Percentiles rank a stretch among this genome's conserved stretches.
These are phyloP conservation scores for Termitomyces sp. DNA, from an alignment of 1,284 basidiomycete species.

Conservation along the genomic window DNA sequence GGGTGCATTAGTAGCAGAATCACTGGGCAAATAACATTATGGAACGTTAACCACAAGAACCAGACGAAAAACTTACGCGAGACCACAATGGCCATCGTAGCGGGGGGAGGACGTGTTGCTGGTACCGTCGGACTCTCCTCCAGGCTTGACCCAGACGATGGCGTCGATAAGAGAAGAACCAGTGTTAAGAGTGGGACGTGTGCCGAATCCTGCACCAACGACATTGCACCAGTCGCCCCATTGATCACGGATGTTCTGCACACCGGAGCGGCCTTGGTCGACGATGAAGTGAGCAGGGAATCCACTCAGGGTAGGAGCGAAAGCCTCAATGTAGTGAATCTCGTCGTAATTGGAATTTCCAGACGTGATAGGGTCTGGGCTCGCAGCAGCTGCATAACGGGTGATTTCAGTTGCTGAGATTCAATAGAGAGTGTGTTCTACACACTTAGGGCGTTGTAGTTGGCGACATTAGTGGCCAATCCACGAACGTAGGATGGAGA, in stretches of 20 bases:
- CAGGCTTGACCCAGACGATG: constrained; percentile 67
- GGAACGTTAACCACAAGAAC: background rate
- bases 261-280: constrained; percentile 59
- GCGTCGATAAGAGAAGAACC: constrained; percentile 51
- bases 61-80: constrained; percentile 31
- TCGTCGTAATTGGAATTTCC: constrained; percentile 60
- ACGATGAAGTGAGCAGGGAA: constrained; percentile 62
- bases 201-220: constrained; percentile 57
- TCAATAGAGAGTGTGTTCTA: background rate
- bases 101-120: constrained; percentile 53
- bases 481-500: constrained; percentile 51
- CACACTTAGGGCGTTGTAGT: constrained; percentile 54
- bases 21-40: constrained; percentile 25
- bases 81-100: constrained; percentile 51
- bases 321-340: constrained; percentile 52
- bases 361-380: constrained; percentile 55
- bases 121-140: constrained; percentile 64
- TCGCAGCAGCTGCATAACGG: constrained; percentile 27
- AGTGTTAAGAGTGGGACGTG: constrained; percentile 52
- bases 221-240: constrained; percentile 63
- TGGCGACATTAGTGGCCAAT: constrained; percentile 61
- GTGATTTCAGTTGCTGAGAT: background rate
- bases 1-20: constrained; percentile 50
- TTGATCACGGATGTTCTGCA: constrained; percentile 50
- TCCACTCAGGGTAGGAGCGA: constrained; percentile 44